Evolutionary conservation across 1,139 yeast species (phyloP), one percentile per base, ranked within the genome.

Genomic region (Kodamaea ohmeri): DNA sequence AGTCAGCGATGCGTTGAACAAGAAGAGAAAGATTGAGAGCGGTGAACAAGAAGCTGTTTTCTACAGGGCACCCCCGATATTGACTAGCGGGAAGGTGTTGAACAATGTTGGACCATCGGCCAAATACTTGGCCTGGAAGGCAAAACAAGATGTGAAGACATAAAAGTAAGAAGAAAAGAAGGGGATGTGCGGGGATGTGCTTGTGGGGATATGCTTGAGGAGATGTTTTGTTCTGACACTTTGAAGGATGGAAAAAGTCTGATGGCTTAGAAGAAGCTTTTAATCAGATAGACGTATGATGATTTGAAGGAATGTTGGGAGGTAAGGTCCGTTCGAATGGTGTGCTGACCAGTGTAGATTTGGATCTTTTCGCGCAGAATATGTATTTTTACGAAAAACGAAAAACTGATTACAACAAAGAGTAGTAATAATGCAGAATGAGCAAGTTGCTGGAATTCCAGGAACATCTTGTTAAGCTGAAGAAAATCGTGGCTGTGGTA

Each of bases 51-150:
- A 83, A 40, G 65, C 83, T 28, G 62, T 86, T 15, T 89, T 96
- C 90, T 87, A 82, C 60, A 73, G 87, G 45, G 78, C 92, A 2
- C 89, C 96, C 6, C 95, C 96, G 9, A 65, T 83, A 7, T 65
- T 72, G 37, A 61, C 81, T 13, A 38, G 41, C 2, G 77, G 73
- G 50, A 67, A 84, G 44, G 61, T 80, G 39, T 49, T 64, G 14
- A 42, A 50, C 38, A 57, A 58, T 32, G 56, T 81, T 35, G 90
- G 90, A 1, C 90, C 83, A 52, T 75, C 83, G 38, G 85, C 87
- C 2, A 71, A 71, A 54, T 86, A 84, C 54, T 57, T 85, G 50
- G 83, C 84, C 1, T 84, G 87, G 86, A 82, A 80, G 56, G 40
- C 35, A 12, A 31, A 21, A 60, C 35, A 51, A 50, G 44, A 29